phyloP scores from a whole-genome alignment of 2,329 filamentous ascomycete genomes.

The Cordyceps cateniannulata region DNA sequence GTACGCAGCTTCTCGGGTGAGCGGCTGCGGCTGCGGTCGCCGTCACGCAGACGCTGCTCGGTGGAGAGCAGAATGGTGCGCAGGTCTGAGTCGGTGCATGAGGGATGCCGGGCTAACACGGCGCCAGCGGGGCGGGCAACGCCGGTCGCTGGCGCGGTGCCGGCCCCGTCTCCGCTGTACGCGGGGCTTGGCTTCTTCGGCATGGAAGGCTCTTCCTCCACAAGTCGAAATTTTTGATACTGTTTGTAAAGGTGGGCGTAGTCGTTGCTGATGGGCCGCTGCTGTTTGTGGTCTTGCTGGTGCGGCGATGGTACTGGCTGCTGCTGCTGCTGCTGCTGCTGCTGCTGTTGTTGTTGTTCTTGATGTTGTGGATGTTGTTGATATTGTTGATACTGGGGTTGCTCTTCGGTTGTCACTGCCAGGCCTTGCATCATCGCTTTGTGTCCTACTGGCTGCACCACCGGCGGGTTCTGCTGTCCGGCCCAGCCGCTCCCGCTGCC shows the following conservation, averaged over 20 bases:
- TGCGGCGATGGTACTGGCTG: conserved; percentile 11
- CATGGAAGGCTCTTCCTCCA: conserved; percentile 1
- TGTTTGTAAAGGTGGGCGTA: neutral
- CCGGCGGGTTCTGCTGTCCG: conserved; percentile 20
- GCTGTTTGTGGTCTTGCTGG: neutral
- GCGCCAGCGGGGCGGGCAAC: neutral
- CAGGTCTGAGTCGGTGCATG: conserved; percentile 39
- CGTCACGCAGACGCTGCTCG: conserved; percentile 42
- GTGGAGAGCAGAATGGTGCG: conserved; percentile 46
- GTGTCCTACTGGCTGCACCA: conserved; percentile 1
- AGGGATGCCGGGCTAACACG: neutral
- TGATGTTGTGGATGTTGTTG: neutral
- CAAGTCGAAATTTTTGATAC: neutral
- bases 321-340: conserved; percentile 13
- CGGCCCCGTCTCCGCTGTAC: neutral
- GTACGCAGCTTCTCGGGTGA: conserved; percentile 26
- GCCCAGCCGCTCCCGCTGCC: conserved; percentile 22
- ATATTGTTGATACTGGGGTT: neutral
- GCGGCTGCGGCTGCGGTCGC: conserved; percentile 18
- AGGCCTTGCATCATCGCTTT: neutral
- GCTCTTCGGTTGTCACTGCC: neutral
- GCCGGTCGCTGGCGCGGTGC: neutral
- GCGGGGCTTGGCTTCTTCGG: neutral
- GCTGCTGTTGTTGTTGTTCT: neutral
- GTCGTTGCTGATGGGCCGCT: neutral